A percentile compares a stretch with the other conserved stretches of the same genome.
Conservation (phyloP, 2,329 filamentous ascomycete genomes). For the Penicillium sp. region DNA sequence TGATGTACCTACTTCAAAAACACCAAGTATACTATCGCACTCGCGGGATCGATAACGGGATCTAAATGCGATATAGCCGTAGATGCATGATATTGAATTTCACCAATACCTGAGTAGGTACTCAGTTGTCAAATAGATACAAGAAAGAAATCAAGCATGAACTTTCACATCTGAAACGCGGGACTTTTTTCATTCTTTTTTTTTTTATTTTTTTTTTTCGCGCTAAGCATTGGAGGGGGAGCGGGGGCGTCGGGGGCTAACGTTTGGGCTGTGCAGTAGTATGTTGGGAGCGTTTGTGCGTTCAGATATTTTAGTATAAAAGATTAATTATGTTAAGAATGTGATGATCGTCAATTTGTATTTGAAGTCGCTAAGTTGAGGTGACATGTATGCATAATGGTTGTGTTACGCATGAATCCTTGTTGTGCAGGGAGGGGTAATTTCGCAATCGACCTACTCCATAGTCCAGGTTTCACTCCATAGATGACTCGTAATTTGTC, state of each 20-base stretch:
- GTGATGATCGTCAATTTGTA: not conserved
- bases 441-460: not conserved
- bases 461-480: not conserved
- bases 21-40: no score
- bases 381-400: not conserved
- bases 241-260: conserved; percentile 18
- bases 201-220: conserved; percentile 15
- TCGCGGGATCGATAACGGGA: not conserved
- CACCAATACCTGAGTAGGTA: not conserved
- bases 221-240: conserved; percentile 19
- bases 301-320: not conserved
- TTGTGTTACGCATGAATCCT: not conserved
- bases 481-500: not conserved
- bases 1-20: not conserved
- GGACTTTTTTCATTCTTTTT: not conserved
- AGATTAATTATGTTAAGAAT: not conserved
- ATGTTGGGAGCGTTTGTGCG: not conserved
- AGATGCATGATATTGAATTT: not conserved
- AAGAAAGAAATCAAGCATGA: not conserved
- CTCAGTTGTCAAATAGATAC: not conserved
- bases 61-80: not conserved
- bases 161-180: not conserved
- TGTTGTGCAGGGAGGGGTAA: not conserved
- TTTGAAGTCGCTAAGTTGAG: not conserved
- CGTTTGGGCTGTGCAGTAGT: conserved; percentile 15